Conservation (phyloP, 2,329 filamentous ascomycete species). For the Tolypocladium cylindrosporum region DNA sequence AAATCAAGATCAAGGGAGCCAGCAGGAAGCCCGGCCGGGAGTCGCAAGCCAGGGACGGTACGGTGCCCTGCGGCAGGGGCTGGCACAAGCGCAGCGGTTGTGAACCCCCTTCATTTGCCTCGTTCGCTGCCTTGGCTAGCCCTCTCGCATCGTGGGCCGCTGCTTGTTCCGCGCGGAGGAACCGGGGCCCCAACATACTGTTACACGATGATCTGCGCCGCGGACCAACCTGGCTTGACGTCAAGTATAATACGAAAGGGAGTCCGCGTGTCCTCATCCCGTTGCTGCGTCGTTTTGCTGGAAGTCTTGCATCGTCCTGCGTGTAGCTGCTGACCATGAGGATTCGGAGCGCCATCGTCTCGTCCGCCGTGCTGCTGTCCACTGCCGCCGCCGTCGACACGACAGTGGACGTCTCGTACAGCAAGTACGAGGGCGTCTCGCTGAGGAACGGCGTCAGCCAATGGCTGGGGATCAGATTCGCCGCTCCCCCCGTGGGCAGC, state of each 20-base stretch:
- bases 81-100: not conserved
- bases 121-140: not conserved
- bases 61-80: not conserved
- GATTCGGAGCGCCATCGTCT: not conserved
- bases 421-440: slow-evolving; percentile 50
- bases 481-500: slow-evolving; percentile 54
- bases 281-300: not conserved
- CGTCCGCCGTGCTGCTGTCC: not conserved
- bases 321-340: not conserved
- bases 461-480: slow-evolving; percentile 70
- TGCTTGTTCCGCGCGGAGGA: not conserved
- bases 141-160: not conserved
- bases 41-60: not conserved
- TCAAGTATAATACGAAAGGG: not conserved
- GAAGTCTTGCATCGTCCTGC: not conserved
- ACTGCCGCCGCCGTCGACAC: slow-evolving; percentile 10
- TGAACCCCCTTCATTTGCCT: not conserved
- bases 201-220: not conserved
- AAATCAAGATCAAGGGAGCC: not conserved
- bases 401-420: slow-evolving; percentile 54
- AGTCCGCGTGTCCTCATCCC: not conserved
- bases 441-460: slow-evolving; percentile 49
- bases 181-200: not conserved
- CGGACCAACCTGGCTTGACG: not conserved
- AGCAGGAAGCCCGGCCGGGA: not conserved